Base-by-base conservation (phyloP, 345 rosid species). In the Punica granatum region DNA sequence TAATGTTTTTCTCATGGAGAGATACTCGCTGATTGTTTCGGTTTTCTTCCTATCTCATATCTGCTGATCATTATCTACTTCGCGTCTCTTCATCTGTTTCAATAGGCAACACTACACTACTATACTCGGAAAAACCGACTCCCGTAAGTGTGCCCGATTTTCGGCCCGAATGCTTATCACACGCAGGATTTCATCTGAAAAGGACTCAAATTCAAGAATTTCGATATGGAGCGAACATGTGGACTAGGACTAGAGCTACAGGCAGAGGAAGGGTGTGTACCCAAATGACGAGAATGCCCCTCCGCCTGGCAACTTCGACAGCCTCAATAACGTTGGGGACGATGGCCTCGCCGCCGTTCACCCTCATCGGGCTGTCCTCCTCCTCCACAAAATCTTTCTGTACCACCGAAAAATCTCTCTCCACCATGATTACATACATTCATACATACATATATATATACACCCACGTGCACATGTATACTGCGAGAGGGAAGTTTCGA, bases 261-360 rank as follows among this genome's bases (percentile, higher is more conserved):
- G n/a, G n/a, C n/a, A n/a, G n/a, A n/a, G n/a, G n/a, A n/a, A n/a
- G n/a, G n/a, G n/a, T n/a, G n/a, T n/a, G n/a, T 84, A 93, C 97
- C 97, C 97, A 93, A 62, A 86, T 75, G 0, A 93, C 86, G 60
- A 87, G 87, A 62, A 88, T 63, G n/a, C 88, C 90, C 62, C 83
- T 90, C 74, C 78, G 77, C 86, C 98, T 81, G 23, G 97, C 88
- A 66, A 84, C 70, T 51, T 86, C 87, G 41, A 90, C 90, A 5
- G 86, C 77, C 71, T 73, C 81, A 6, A 93, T 67, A 21, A 93
- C 96, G 69, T 84, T 88, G 32, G 86, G 83, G 58, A 90, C 85
- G 42, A 90, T 84, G 63, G 82, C 74, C 78, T 78, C 81, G 39
- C 89, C 98, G 59, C 91, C 96, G 72, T 76, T 69, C 63, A 90